A percentile compares a stretch with the other conserved stretches of the same genome.
Conservation (phyloP, 2,329 filamentous ascomycete species). For the Cladophialophora exuberans region DNA sequence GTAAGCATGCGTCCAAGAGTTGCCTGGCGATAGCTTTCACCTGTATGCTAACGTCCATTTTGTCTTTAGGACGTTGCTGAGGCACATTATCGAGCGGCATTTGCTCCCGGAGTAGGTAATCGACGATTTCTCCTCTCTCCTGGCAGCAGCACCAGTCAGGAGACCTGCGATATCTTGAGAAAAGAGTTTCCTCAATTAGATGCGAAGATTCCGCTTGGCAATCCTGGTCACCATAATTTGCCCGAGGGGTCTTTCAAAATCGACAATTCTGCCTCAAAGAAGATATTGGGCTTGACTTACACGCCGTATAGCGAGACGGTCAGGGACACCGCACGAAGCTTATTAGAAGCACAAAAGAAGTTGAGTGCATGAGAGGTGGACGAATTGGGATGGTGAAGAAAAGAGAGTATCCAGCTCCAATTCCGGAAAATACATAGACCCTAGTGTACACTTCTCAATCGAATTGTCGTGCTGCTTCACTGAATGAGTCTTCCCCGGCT, state of each 20-base stretch:
- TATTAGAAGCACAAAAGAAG: background rate
- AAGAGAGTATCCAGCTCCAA: too few relatives aligned
- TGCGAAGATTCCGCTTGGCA: slow-evolving; percentile 40
- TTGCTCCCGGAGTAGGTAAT: slow-evolving; percentile 11
- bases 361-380: slow-evolving; percentile 1
- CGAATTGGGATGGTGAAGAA: too few relatives aligned
- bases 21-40: background rate
- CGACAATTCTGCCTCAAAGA: slow-evolving; percentile 4
- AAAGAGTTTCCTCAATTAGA: slow-evolving; percentile 33
- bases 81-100: slow-evolving; percentile 16
- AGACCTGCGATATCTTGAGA: slow-evolving; percentile 19
- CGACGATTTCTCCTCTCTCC: slow-evolving; percentile 15
- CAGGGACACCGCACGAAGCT: background rate
- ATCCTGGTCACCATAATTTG: background rate
- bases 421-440: background rate
- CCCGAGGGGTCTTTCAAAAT: slow-evolving; percentile 9
- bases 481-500: slow-evolving; percentile 21
- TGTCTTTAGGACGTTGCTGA: slow-evolving; percentile 15
- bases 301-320: background rate
- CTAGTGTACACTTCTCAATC: background rate
- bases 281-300: slow-evolving; percentile 8
- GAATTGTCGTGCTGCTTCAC: background rate
- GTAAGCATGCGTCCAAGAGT: slow-evolving; percentile 2
- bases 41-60: background rate
- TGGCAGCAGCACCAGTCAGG: slow-evolving; percentile 14